Conservation (phyloP, 2,329 filamentous ascomycete genomes). For the Ascochyta rabiei region DNA sequence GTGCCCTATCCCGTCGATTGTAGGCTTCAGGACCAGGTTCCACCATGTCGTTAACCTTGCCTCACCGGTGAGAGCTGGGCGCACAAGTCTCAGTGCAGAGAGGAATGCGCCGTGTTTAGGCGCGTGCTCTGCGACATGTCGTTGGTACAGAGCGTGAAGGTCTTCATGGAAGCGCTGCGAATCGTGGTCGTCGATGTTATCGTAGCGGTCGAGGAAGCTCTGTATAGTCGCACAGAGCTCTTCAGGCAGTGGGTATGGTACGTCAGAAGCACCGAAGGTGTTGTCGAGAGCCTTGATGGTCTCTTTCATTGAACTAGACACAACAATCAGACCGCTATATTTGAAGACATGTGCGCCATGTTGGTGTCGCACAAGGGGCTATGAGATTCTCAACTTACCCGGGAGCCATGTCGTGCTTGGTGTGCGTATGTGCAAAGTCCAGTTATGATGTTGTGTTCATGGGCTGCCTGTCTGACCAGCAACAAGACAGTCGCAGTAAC, state of each 20-base stretch:
- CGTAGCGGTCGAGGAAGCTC: conserved; percentile 70
- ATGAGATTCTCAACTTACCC: neutral
- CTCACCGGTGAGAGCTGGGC: conserved; percentile 67
- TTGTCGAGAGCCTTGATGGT: conserved; percentile 54
- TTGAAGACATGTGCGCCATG: neutral
- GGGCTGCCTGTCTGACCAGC: conserved; percentile 1
- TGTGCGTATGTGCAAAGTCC: conserved; percentile 1
- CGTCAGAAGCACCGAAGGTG: conserved; percentile 51
- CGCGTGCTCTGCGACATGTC: conserved; percentile 63
- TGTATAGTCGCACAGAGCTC: conserved; percentile 67
- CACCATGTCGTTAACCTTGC: conserved; percentile 74
- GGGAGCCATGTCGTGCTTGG: conserved; percentile 5
- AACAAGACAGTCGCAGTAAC: neutral
- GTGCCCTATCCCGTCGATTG: conserved; percentile 62
- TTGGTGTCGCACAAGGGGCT: neutral
- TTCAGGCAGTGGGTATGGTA: conserved; percentile 66
- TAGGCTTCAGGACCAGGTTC: conserved; percentile 65
- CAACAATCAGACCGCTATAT: neutral
- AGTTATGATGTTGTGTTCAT: conserved; percentile 3
- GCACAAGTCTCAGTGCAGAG: conserved; percentile 67
- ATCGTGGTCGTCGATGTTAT: conserved; percentile 69
- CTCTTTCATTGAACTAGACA: conserved; percentile 56
- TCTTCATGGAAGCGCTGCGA: conserved; percentile 78
- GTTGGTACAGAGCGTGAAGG: conserved; percentile 69
- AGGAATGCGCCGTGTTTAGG: conserved; percentile 71